Base-by-base conservation (phyloP, 176 grass and related monocot genomes). In the Eremochloa ophiuroides region DNA sequence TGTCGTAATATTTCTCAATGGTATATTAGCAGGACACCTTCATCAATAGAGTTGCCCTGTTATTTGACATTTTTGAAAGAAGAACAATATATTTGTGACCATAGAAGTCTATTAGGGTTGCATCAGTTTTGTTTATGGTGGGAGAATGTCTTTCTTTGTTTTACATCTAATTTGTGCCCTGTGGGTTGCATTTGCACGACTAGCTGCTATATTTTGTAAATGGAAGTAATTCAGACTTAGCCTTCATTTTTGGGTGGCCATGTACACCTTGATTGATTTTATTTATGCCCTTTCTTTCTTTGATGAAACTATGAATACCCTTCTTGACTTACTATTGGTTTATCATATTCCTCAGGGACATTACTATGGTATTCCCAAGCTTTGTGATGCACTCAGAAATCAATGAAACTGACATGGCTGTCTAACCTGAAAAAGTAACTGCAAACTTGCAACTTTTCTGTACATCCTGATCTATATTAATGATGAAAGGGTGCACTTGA, bases 321-420 rank as follows among this genome's bases (percentile, higher is more conserved):
- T 48, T 77, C 33, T 73, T 66, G 23, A 70, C 28, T 28, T 12
- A 48, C 39, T 62, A 41, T 39, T 53, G 6, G 10, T 30, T 48
- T 28, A 3, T 85, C 6, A 38, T 56, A 14, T 73, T 76, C 23
- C 29, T 17, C 43, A 88, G 86, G 65, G 86, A 88, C 61, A 44
- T 89, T 71, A 80, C 69, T 1, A 80, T 80, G 76, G 46, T 79
- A 53, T 89, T 84, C 55, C 82, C 87, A 59, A 85, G 76, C 30
- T 89, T 89, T 76, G 82, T 80, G 33, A 40, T 84, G 40, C 82
- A 69, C 47, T 80, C 82, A 28, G 82, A 84, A 76, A 41, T 86
- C 47, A 75, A 38, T n/a, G 84, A 80, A 80, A 37, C 77, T 27
- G 84, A 81, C 44, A 75, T 86, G 84, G 43, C 48, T 60, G 27